Conservation (phyloP, 2,329 filamentous ascomycete species). For the Neoascochyta sp. region DNA sequence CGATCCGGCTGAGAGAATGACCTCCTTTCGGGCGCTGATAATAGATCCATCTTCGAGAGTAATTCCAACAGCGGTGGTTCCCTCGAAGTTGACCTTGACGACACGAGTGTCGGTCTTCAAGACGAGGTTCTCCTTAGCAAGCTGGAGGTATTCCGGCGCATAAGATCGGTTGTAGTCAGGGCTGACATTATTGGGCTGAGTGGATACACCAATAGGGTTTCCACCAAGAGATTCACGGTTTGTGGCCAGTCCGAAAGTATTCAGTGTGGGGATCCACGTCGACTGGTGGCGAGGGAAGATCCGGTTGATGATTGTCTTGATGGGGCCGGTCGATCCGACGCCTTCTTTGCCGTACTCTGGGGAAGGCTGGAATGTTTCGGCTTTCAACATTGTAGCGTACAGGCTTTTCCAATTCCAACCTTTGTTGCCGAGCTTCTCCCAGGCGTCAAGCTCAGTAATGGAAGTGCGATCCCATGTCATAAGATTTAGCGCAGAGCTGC, state of each 20-base stretch:
- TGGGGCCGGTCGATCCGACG: slow-evolving; percentile 30
- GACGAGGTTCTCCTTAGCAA: slow-evolving; percentile 45
- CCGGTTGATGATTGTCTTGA: slow-evolving; percentile 41
- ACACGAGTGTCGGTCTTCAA: slow-evolving; percentile 39
- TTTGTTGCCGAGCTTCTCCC: slow-evolving; percentile 30
- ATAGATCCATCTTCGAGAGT: slow-evolving; percentile 28
- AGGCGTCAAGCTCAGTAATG: slow-evolving; percentile 30
- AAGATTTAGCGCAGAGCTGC: slow-evolving; percentile 46
- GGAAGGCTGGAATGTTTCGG: slow-evolving; percentile 29
- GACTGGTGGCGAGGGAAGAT: slow-evolving; percentile 44
- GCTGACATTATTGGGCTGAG: slow-evolving; percentile 49
- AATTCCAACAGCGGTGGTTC: slow-evolving; percentile 28
- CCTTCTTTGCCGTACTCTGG: slow-evolving; percentile 25
- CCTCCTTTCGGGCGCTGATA: slow-evolving; percentile 28
- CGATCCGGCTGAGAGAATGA: slow-evolving; percentile 27
- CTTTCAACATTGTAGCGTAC: slow-evolving; percentile 32
- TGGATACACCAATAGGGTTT: slow-evolving; percentile 50
- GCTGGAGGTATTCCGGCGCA: slow-evolving; percentile 44
- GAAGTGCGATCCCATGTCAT: slow-evolving; percentile 34
- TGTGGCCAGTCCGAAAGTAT: slow-evolving; percentile 42
- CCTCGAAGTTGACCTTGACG: slow-evolving; percentile 38
- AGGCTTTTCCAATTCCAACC: slow-evolving; percentile 34
- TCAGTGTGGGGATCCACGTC: slow-evolving; percentile 47
- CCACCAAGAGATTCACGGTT: slow-evolving; percentile 50
- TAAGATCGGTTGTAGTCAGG: slow-evolving; percentile 51